These are phyloP conservation scores for Nitzschia putrida DNA, from an alignment of 108 stramenopile genomes.

Conservation along the genomic window DNA sequence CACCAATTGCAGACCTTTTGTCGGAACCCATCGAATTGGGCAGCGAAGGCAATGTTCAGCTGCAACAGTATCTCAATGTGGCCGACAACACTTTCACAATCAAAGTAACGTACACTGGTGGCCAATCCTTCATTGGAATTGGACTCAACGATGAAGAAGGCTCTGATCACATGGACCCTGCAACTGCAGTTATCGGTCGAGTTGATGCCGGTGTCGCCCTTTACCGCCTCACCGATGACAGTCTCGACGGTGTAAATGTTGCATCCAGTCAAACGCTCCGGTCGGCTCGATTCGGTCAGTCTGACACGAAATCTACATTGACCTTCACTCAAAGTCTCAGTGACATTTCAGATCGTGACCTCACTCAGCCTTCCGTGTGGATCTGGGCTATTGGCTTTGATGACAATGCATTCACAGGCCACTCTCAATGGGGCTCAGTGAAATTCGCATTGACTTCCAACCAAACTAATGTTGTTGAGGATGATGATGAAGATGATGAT, in stretches of 20 bases:
- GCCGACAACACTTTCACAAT: background rate
- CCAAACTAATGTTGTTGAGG: no score
- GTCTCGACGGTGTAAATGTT: background rate
- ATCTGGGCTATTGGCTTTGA: conserved; percentile 8
- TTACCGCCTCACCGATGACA: no score
- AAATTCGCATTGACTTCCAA: background rate
- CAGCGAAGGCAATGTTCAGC: background rate
- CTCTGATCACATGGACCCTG: background rate
- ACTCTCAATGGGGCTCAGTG: background rate
- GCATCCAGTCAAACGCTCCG: background rate
- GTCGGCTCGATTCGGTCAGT: background rate
- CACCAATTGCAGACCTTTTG: no score
- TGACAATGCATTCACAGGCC: background rate
- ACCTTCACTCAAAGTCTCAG: conserved; percentile 6
- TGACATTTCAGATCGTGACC: background rate
- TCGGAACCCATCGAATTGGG: no score
- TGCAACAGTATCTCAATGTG: background rate
- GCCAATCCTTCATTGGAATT: background rate
- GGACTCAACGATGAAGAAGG: background rate
- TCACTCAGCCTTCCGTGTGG: conserved; percentile 4
- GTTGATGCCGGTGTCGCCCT: background rate
- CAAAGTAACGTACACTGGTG: background rate
- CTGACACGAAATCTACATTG: background rate
- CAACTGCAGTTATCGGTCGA: background rate
- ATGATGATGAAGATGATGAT: no score